phyloP scores from a whole-genome alignment of 2,329 filamentous ascomycete genomes.

The Fusarium begoniae region DNA sequence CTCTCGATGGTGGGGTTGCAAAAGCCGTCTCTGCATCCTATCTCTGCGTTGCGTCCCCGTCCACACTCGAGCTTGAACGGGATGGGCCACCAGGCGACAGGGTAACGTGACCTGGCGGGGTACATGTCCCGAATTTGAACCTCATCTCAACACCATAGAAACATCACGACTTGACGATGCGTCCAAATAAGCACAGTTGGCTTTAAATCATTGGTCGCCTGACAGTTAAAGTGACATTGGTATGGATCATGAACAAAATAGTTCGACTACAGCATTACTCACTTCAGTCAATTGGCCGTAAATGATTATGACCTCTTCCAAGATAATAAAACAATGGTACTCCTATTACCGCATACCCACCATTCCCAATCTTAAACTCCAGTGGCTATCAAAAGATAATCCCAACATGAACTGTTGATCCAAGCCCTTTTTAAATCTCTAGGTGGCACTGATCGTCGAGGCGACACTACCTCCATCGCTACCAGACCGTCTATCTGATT shows the following conservation, averaged over 20 bases:
- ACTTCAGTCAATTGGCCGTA: background rate
- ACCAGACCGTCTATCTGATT: conserved; percentile 49
- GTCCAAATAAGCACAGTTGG: background rate
- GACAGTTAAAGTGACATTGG: too few relatives aligned
- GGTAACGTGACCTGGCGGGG: conserved; percentile 39
- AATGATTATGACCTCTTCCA: background rate
- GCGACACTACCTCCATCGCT: conserved; percentile 52
- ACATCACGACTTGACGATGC: background rate
- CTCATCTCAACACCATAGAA: conserved; percentile 8
- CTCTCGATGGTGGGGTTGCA: conserved; percentile 36
- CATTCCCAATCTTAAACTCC: conserved; percentile 28
- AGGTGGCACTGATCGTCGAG: conserved; percentile 46
- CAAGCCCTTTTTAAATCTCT: conserved; percentile 7
- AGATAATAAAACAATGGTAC: background rate
- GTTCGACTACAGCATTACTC: background rate
- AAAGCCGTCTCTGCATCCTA: conserved; percentile 26
- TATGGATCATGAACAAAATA: background rate
- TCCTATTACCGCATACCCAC: conserved; percentile 8
- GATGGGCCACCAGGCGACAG: conserved; percentile 8
- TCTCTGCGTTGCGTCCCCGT: conserved; percentile 8
- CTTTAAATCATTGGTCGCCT: background rate
- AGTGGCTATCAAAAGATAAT: conserved; percentile 4
- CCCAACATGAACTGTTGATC: conserved; percentile 1
- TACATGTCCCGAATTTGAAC: conserved; percentile 18
- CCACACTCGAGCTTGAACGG: conserved; percentile 1